Percentiles rank a stretch among this genome's conserved stretches.
Conservation (phyloP, 768 basidiomycete species). For the Piloderma croceum region DNA sequence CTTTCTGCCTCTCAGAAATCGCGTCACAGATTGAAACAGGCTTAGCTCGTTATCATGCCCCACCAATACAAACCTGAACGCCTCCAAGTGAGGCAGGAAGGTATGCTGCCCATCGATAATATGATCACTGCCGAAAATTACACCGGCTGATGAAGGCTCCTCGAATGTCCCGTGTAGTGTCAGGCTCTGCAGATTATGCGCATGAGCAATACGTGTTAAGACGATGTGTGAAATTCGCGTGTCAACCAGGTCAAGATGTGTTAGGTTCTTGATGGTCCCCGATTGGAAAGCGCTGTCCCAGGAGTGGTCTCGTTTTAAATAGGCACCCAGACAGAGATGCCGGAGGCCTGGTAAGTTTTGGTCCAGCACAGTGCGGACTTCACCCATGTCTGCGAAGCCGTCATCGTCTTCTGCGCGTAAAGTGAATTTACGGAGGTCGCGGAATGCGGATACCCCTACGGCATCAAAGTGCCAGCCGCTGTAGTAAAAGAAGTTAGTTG, state of each 20-base stretch:
- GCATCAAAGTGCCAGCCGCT: slow-evolving; percentile 72
- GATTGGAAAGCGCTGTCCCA: slow-evolving; percentile 65
- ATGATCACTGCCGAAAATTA: slow-evolving; percentile 59
- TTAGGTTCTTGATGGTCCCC: slow-evolving; percentile 57
- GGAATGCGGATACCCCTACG: slow-evolving; percentile 60
- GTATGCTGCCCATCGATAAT: slow-evolving; percentile 53
- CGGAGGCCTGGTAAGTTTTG: slow-evolving; percentile 50
- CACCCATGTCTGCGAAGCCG: slow-evolving; percentile 65
- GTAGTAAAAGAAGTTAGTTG: slow-evolving; percentile 1
- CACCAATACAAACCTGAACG: slow-evolving; percentile 59
- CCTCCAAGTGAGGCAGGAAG: slow-evolving; percentile 55
- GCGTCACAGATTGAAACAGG: slow-evolving; percentile 50
- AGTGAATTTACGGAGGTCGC: slow-evolving; percentile 56
- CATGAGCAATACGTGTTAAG: slow-evolving; percentile 57
- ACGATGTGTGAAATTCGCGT: slow-evolving; percentile 62
- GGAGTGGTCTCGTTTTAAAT: slow-evolving; percentile 55
- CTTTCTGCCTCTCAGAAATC: slow-evolving; percentile 45
- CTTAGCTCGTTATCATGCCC: slow-evolving; percentile 52
- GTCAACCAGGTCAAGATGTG: slow-evolving; percentile 65
- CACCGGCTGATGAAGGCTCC: slow-evolving; percentile 49
- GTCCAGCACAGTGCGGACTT: slow-evolving; percentile 60
- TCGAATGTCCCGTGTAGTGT: slow-evolving; percentile 65
- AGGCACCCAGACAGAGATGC: slow-evolving; percentile 66
- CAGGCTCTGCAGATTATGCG: slow-evolving; percentile 53
- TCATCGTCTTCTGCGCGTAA: slow-evolving; percentile 67